phyloP scores from a whole-genome alignment of 2,329 filamentous ascomycete species.

The Hypomyces rosellus region DNA sequence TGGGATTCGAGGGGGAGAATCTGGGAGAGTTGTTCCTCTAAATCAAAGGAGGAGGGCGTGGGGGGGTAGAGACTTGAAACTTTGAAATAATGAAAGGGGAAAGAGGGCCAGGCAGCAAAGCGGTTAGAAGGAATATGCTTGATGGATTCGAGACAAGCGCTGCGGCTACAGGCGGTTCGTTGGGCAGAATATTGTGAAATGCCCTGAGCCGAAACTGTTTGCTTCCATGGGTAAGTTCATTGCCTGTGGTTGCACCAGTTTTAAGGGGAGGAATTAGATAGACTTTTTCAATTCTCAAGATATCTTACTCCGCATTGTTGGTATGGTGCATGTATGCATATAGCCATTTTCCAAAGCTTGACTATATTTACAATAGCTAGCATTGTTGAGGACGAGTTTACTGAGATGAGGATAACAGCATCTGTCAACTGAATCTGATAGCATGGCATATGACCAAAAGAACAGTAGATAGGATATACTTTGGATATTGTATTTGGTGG shows the following conservation, averaged over 20 bases:
- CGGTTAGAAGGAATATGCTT: background rate
- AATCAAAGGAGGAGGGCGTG: constrained; percentile 19
- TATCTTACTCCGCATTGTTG: too few relatives aligned
- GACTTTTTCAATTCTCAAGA: too few relatives aligned
- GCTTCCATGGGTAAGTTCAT: background rate
- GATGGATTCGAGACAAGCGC: background rate
- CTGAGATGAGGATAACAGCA: too few relatives aligned
- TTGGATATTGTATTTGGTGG: background rate
- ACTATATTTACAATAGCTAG: too few relatives aligned
- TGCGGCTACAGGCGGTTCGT: constrained; percentile 20
- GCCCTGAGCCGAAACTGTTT: constrained; percentile 24
- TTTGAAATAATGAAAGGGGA: background rate
- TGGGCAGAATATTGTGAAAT: constrained; percentile 62
- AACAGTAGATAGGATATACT: too few relatives aligned
- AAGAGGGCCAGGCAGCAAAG: background rate
- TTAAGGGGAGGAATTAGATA: too few relatives aligned
- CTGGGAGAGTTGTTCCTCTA: constrained; percentile 66
- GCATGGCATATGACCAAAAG: too few relatives aligned
- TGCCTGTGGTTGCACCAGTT: too few relatives aligned
- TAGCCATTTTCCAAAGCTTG: too few relatives aligned
- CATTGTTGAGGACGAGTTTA: too few relatives aligned
- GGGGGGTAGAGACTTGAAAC: background rate
- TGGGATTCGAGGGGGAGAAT: constrained; percentile 86
- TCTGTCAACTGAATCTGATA: too few relatives aligned
- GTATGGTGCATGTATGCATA: too few relatives aligned